These are phyloP conservation scores for Physcomitrium patens DNA, from an alignment of 225 moss, liverwort and hornwort species.

Conservation along the genomic window DNA sequence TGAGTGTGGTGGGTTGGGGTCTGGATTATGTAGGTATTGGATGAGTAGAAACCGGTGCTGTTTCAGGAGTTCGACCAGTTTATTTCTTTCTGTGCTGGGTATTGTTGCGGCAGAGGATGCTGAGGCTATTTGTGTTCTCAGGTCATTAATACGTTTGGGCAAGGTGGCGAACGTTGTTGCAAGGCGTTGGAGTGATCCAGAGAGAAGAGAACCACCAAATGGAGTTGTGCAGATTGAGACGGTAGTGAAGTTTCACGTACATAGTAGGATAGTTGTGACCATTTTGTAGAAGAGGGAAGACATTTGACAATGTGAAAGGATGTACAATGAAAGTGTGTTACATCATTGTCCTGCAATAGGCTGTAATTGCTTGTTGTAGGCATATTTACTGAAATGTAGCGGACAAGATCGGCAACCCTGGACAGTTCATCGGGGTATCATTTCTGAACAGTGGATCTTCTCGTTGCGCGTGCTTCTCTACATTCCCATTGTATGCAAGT, in stretches of 20 bases:
- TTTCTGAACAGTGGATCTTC: slow-evolving; percentile 18
- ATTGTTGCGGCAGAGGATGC: not conserved
- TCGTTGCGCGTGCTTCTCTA: too few species aligned
- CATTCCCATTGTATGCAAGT: too few species aligned
- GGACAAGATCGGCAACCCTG: slow-evolving; percentile 34
- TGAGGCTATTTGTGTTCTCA: slow-evolving; percentile 24
- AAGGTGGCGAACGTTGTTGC: not conserved
- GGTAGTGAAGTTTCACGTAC: slow-evolving; percentile 37
- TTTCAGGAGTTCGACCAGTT: not conserved
- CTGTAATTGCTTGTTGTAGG: slow-evolving; percentile 31
- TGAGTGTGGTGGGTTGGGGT: too few species aligned
- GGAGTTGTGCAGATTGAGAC: slow-evolving; percentile 34
- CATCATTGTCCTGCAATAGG: slow-evolving; percentile 29
- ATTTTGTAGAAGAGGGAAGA: slow-evolving; percentile 37
- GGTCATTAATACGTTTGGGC: slow-evolving; percentile 31
- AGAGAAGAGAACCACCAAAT: slow-evolving; percentile 24
- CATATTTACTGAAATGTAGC: slow-evolving; percentile 31
- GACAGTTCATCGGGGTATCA: slow-evolving; percentile 25
- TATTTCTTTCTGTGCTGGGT: not conserved
- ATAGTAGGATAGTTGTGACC: slow-evolving; percentile 33
- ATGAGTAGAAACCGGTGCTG: slow-evolving; percentile 19
- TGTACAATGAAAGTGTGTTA: slow-evolving; percentile 35
- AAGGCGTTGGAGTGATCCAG: not conserved
- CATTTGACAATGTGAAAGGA: slow-evolving; percentile 34
- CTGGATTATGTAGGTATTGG: too few species aligned